Base-by-base conservation (phyloP, 306 rosid species). In the Cicer bijugum region DNA sequence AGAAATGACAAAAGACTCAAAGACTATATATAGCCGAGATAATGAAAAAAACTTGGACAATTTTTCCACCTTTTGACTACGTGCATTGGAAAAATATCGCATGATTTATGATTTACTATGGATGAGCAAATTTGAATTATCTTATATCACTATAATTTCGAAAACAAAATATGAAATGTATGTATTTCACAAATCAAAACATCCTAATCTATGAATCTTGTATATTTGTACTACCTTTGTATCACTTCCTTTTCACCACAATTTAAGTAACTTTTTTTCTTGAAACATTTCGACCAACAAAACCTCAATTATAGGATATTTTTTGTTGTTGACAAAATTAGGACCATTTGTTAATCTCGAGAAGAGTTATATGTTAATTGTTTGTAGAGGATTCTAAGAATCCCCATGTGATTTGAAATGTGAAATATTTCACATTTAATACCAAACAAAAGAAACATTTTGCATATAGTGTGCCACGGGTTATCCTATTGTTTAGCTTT, bases 341-440 rank as follows among this genome's bases (percentile, higher is more conserved):
- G 38, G 12, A 48, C 7, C 14, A 38, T 75, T 38, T 50, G 43
- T 10, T 20, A 57, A 42, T 39, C 40, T 16, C 53, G 20, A 43
- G 12, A 7, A 67, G 39, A 12, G 44, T 11, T 8, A 46, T 10
- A 35, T 42, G 55, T 11, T 66, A 42, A 42, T 17, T 64, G 12
- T 64, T 15, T 64, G 23, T 67, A 45, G 35, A 43, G 71, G 51
- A 44, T 43, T 12, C 44, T 46, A 46, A n/a, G 58, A 67, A 67
- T 67, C 72, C 7, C 12, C 58, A 12, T 20, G 57, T 66, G 55
- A 67, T 15, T 28, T 15, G 8, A 16, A 28, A 44, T 9, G 14
- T 12, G 39, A 46, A 19, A 57, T 28, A 43, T 19, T 65, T 65
- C 4, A 48, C 48, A 37, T 14, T 1, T 6, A 4, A 19, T 53